Conservation (phyloP, 345 rosid species). For the Capsella bursapastoris region DNA sequence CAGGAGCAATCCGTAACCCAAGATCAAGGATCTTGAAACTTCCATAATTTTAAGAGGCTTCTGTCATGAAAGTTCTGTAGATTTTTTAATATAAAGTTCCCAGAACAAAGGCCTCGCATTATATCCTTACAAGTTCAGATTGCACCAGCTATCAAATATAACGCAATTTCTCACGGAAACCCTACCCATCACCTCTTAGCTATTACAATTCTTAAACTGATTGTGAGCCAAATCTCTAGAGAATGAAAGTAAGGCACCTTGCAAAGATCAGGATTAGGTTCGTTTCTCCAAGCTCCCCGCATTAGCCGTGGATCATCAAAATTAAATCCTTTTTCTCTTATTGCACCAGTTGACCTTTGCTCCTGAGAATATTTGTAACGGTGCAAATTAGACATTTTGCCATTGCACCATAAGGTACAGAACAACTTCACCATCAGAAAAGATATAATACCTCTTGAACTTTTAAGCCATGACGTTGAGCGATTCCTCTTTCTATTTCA, state of each 20-base stretch:
- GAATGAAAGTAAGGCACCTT: constrained; percentile 59
- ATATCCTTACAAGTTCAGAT: constrained; percentile 24
- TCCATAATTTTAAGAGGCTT: background rate
- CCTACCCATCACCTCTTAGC: constrained; percentile 22
- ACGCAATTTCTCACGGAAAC: constrained; percentile 1
- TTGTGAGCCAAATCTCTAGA: constrained; percentile 9
- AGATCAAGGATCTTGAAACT: constrained; percentile 11
- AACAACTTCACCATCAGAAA: constrained; percentile 30
- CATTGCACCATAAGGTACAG: constrained; percentile 33
- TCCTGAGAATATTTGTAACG: constrained; percentile 50
- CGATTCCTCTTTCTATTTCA: constrained; percentile 86
- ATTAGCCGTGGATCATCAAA: constrained; percentile 91
- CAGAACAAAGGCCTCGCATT: constrained; percentile 5
- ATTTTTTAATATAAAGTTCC: constrained; percentile 19
- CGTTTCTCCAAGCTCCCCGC: constrained; percentile 99
- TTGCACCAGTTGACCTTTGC: constrained; percentile 52
- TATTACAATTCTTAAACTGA: constrained; percentile 21
- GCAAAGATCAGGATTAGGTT: constrained; percentile 89
- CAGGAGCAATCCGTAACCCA: constrained; percentile 18
- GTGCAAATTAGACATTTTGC: constrained; percentile 28
- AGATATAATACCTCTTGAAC: constrained; percentile 63
- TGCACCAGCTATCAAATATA: constrained; percentile 5
- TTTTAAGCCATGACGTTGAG: constrained; percentile 71
- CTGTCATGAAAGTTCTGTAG: constrained; percentile 9
- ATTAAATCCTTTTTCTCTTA: constrained; percentile 89